These are phyloP conservation scores for Colletotrichum lentis DNA, from an alignment of 2,329 filamentous ascomycete genomes.

Conservation along the genomic window DNA sequence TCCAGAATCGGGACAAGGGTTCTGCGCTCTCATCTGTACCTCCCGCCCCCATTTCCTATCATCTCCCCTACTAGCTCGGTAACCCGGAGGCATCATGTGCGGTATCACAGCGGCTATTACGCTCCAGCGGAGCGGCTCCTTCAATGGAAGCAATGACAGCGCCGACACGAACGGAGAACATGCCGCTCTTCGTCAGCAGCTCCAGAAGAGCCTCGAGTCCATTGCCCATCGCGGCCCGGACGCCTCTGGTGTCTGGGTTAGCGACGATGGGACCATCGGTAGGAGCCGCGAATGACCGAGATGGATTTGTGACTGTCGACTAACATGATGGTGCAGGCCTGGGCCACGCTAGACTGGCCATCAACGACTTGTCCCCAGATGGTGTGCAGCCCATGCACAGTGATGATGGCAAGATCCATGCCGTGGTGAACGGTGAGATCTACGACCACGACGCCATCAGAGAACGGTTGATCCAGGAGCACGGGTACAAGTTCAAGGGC, in stretches of 20 bases:
- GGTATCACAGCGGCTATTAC: slow-evolving; percentile 32
- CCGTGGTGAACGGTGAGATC: slow-evolving; percentile 68
- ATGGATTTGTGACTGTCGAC: background rate
- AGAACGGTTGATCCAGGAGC: slow-evolving; percentile 45
- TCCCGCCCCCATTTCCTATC: background rate
- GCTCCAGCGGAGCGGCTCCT: slow-evolving; percentile 18
- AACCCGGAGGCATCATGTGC: slow-evolving; percentile 22
- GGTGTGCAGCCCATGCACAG: slow-evolving; percentile 58
- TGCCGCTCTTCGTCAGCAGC: slow-evolving; percentile 23
- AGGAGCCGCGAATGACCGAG: slow-evolving; percentile 9
- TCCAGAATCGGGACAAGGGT: background rate
- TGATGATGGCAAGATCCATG: slow-evolving; percentile 53
- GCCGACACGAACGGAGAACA: background rate
- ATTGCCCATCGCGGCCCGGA: slow-evolving; percentile 47
- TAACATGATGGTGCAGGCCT: slow-evolving; percentile 43
- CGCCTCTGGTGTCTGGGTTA: slow-evolving; percentile 44
- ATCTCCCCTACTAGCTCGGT: background rate
- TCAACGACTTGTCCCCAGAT: slow-evolving; percentile 59
- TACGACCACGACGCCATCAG: slow-evolving; percentile 61
- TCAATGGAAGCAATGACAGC: background rate
- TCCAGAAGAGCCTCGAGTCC: slow-evolving; percentile 41
- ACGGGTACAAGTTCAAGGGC: slow-evolving; percentile 55
- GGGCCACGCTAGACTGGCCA: slow-evolving; percentile 60
- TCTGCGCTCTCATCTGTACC: background rate
- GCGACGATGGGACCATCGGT: slow-evolving; percentile 30